Base-by-base conservation (phyloP, 1,284 basidiomycete genomes). In the Vanrija sp. region DNA sequence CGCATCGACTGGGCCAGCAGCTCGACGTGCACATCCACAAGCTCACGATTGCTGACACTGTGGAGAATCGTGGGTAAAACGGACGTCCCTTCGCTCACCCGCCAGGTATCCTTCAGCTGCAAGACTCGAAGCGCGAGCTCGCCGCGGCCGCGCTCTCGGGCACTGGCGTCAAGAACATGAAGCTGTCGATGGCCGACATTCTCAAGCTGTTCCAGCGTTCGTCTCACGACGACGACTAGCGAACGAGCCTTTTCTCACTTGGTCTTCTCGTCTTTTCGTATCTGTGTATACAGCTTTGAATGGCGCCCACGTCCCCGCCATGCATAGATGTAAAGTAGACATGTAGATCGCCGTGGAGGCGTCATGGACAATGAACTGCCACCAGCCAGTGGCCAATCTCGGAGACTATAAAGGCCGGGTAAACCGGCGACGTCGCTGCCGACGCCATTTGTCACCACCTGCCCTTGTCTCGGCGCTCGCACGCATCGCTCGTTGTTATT, bases 21-120 rank as follows among this genome's bases (percentile, higher is more conserved):
- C 83, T 85, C 15, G 82, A 87, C 54, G 94, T 98, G 38, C 84
- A 88, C 69, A 94, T 98, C 62, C 93, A 86, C 81, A 98, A 98
- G 77, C 81, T 98, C 31, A 91, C 87, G 54, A 86, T 98, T 54
- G 83, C 85, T 39, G 79, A 85, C 43, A 95, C 92, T 0, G 89
- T 98, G 10, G 95, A 98, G 66, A 86, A 94, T 68, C 84, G 92
- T 66, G 31, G 41, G 44, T 27, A 16, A 14, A 3, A 19, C 12
- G 4, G 3, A 1, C 4, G 2, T 20, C 5, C 4, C 4, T 15
- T 12, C 12, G 23, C 49, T 45, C 20, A 46, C 16, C 14, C n/a
- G 8, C 7, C 31, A 64, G 64, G 68, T 45, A 65, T 71, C 56
- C 78, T 92, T 8, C 53, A 84, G 82, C 81, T 96, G 4, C 92